These are phyloP conservation scores for Fusarium agapanthi DNA, from an alignment of 2,329 filamentous ascomycete species.

Conservation along the genomic window DNA sequence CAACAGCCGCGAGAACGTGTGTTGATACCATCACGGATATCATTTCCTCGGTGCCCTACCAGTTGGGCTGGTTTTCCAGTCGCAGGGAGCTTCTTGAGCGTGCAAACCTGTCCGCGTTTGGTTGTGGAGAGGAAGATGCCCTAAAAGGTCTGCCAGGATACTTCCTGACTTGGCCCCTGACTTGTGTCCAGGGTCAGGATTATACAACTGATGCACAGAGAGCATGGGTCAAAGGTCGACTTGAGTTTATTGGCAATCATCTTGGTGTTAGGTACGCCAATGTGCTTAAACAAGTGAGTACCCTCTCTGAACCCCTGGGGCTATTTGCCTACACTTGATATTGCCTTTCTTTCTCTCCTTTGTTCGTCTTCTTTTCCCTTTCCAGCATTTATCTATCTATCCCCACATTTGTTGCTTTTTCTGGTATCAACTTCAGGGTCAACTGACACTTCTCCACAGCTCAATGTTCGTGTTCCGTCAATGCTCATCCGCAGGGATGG, in stretches of 20 bases:
- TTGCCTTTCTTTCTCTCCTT: not conserved
- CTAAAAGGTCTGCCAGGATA: slow-evolving; percentile 66
- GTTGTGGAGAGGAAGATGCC: slow-evolving; percentile 58
- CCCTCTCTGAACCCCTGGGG: not conserved
- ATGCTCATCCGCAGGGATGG: slow-evolving; percentile 68
- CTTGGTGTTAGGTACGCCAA: slow-evolving; percentile 68
- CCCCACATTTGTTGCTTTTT: slow-evolving; percentile 15
- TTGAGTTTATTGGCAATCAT: slow-evolving; percentile 63
- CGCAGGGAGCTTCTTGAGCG: slow-evolving; percentile 52
- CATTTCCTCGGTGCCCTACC: slow-evolving; percentile 68
- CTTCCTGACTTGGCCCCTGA: slow-evolving; percentile 67
- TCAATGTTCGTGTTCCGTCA: slow-evolving; percentile 67
- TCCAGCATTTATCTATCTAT: not conserved
- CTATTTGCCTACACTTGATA: not conserved
- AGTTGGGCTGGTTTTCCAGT: slow-evolving; percentile 66
- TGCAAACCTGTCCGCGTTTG: slow-evolving; percentile 56
- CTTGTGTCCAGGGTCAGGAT: slow-evolving; percentile 63
- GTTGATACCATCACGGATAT: slow-evolving; percentile 66
- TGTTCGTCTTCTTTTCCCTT: not conserved
- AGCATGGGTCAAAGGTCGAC: slow-evolving; percentile 62
- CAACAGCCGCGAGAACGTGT: slow-evolving; percentile 60
- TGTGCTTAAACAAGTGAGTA: slow-evolving; percentile 61
- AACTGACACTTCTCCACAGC: slow-evolving; percentile 48
- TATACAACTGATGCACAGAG: slow-evolving; percentile 67
- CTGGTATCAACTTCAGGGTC: slow-evolving; percentile 17